These are phyloP conservation scores for Ceratobasidium papillatum DNA, from an alignment of 1,284 basidiomycete genomes.

Conservation along the genomic window DNA sequence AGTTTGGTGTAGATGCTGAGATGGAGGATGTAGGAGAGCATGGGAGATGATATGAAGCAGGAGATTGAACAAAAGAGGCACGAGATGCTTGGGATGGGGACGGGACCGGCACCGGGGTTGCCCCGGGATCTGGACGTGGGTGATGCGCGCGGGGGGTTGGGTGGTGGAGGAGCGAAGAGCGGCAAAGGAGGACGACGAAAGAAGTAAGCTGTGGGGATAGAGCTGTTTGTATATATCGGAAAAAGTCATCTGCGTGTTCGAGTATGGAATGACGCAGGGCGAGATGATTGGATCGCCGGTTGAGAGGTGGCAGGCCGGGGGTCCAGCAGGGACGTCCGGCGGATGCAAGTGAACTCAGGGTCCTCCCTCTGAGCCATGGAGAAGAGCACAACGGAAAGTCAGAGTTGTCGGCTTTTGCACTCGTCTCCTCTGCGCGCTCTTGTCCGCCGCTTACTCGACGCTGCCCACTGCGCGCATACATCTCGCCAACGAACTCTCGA, in stretches of 20 bases:
- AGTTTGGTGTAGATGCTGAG: background rate
- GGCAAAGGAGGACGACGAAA: slow-evolving; percentile 22
- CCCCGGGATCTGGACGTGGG: slow-evolving; percentile 26
- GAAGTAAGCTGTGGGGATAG: slow-evolving; percentile 10
- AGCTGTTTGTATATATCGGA: background rate
- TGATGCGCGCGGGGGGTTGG: slow-evolving; percentile 9
- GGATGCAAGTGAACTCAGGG: slow-evolving; percentile 6
- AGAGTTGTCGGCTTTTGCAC: slow-evolving; percentile 11
- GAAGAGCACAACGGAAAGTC: slow-evolving; percentile 15
- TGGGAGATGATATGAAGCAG: slow-evolving; percentile 37
- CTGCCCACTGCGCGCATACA: slow-evolving; percentile 29
- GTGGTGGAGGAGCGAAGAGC: slow-evolving; percentile 18
- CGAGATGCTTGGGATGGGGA: slow-evolving; percentile 34
- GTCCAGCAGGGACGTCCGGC: slow-evolving; percentile 23
- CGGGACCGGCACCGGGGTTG: slow-evolving; percentile 11
- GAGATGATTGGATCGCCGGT: background rate
- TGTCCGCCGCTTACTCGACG: background rate
- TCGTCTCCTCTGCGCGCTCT: background rate
- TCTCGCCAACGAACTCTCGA: background rate
- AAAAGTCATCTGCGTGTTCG: background rate
- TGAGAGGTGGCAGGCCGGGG: background rate
- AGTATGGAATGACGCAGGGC: background rate
- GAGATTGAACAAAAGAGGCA: slow-evolving; percentile 27
- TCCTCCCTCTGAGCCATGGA: slow-evolving; percentile 10
- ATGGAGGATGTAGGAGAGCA: slow-evolving; percentile 18